Base-by-base conservation (phyloP, 257 asterid species). In the Oldenlandia corymbosa region DNA sequence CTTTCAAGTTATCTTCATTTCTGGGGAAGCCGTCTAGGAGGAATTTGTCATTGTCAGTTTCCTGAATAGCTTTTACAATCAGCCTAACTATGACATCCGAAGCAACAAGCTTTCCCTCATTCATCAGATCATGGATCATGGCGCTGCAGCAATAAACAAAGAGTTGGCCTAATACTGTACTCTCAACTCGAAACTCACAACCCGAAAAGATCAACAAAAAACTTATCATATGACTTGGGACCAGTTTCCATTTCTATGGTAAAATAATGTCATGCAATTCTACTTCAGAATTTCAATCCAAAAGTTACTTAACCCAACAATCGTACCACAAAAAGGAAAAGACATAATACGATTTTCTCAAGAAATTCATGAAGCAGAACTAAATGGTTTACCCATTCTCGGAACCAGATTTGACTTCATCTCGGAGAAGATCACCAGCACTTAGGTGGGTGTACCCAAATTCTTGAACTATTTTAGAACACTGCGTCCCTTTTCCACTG, bases 1-100 rank as follows among this genome's bases (percentile, higher is more conserved):
- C 82, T 42, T 84, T 84, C 70, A 92, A 87, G 51, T 90, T 90
- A 78, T 90, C 96, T 82, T 90, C 93, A 65, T 88, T 85, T 55
- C 97, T 94, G 47, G 97, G 97, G 75, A 90, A 85, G 13, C 97
- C 97, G 67, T 90, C 97, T 66, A 90, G 82, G 39, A 87, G 97
- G 74, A 87, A 90, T 70, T 90, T 90, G 71, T 87, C 95, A 39
- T 90, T 87, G 48, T 67, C 85, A 52, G 52, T 79, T 78, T 85
- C 91, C 72, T 68, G 71, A 64, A 90, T 85, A 59, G 95, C 92
- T 72, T 74, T 81, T 68, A 82, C 78, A 45, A 87, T 86, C 60
- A 90, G 95, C 81, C 76, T 83, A 65, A 90, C 85, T 41, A 94
- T 90, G 67, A 87, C 84, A 76, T 85, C 91, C 4, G 96, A 90